phyloP scores from a whole-genome alignment of 2,329 filamentous ascomycete species.

The Aureobasidium lini region DNA sequence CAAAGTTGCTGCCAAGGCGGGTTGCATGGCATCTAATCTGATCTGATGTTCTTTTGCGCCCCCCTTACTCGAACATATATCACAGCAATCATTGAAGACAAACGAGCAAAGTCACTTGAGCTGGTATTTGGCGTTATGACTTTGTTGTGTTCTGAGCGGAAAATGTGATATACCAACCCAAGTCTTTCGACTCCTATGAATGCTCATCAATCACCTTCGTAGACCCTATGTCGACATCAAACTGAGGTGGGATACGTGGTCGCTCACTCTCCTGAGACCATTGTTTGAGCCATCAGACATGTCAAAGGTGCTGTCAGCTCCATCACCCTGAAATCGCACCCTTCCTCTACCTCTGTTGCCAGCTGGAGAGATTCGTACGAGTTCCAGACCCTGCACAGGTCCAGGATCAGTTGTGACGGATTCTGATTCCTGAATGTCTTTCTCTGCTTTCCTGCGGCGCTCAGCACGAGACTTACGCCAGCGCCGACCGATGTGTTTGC shows the following conservation, averaged over 20 bases:
- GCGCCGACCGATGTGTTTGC: background rate
- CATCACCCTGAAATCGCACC: background rate
- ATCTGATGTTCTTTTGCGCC: background rate
- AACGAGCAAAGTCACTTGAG: no score
- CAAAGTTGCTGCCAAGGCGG: background rate
- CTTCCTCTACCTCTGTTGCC: background rate
- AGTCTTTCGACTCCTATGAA: no score
- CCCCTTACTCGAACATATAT: no score
- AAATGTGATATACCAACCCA: no score
- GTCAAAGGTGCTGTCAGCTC: background rate
- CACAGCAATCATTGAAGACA: no score
- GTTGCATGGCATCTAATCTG: background rate
- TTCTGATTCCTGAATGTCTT: background rate
- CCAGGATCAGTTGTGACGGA: no score
- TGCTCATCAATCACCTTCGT: no score
- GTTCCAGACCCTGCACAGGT: background rate
- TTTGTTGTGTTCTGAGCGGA: no score
- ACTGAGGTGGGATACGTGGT: background rate
- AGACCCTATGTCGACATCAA: no score
- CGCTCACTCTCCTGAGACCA: background rate
- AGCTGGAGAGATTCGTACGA: background rate
- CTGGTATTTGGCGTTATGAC: no score
- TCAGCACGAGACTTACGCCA: background rate
- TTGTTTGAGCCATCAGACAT: background rate
- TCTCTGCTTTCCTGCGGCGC: background rate